phyloP scores from a whole-genome alignment of 345 rosid genomes.

The Garcia nutans region DNA sequence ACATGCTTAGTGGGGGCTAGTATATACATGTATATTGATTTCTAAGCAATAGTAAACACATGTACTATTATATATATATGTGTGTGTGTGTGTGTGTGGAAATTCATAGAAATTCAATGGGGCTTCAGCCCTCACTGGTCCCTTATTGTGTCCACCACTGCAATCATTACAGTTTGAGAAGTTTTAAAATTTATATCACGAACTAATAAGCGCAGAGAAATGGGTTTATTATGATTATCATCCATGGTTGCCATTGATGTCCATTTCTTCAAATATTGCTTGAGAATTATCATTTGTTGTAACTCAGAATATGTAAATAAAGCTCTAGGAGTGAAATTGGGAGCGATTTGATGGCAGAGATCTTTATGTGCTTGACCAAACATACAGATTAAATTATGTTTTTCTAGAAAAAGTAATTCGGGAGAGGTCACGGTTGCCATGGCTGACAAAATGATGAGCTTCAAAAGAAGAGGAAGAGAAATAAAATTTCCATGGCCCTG shows the following conservation, averaged over 20 bases:
- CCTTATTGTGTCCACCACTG: no score
- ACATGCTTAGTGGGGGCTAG: no score
- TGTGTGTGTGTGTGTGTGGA: no score
- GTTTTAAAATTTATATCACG: conserved; percentile 84
- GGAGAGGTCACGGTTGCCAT: no score
- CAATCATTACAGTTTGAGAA: conserved; percentile 82
- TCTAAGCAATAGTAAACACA: no score
- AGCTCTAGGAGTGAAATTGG: conserved; percentile 72
- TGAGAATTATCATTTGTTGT: conserved; percentile 67
- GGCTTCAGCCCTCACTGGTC: no score
- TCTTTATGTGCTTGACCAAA: conserved; percentile 80
- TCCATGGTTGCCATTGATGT: conserved; percentile 21
- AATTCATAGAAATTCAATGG: no score
- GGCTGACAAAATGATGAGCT: no score
- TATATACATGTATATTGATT: no score
- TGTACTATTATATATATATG: no score
- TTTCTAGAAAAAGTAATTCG: neutral
- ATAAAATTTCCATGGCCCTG: no score
- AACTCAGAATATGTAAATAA: conserved; percentile 63
- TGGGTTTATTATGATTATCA: conserved; percentile 14
- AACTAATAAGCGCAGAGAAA: conserved; percentile 43
- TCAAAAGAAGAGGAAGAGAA: no score
- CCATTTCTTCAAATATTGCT: conserved; percentile 60
- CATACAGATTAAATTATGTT: conserved; percentile 79
- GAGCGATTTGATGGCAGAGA: conserved; percentile 74